Evolutionary conservation across 208 protist species (phyloP), one percentile per base, ranked within the genome.

Genomic region (Kentomonas sorsogonicus): DNA sequence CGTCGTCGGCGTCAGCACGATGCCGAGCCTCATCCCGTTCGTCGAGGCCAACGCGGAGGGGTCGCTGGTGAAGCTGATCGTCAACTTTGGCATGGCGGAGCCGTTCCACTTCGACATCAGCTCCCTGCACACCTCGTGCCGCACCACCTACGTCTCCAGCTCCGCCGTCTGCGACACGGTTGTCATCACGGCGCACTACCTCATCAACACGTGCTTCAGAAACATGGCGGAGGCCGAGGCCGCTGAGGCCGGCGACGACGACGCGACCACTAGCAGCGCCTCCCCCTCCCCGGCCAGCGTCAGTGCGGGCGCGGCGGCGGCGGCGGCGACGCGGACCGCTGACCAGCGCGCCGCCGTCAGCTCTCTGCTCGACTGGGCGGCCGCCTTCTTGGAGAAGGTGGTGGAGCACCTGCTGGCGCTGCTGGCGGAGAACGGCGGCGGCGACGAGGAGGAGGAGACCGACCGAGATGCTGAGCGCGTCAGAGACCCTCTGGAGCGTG

Each of bases 81-180:
- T 91, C 20, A 95, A 95, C 61, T 95, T 95, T 68, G 89, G 89
- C 40, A 60, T 73, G 16, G 74, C 91, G 53, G 58, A 56, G 52
- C 81, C 89, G 2, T 95, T 95, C 56, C 63, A 67, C 43, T 95
- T 93, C 70, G 75, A 95, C 63, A 60, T 91, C 31, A 54, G 83
- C 11, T 75, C 81, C 18, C 20, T 95, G 57, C 86, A 95, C 69
- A 66, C 63, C 47, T 87, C 81, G 18, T 74, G 82, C 55, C 68
- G 80, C 26, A 58, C 71, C 27, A 50, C 48, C 18, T 81, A 82
- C 48, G 57, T 83, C 34, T 86, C 89, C 13, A 48, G 46, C 26
- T 50, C 55, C 2, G 79, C 75, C 38, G 43, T 89, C 11, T 77
- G 74, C 60, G 83, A 93, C 58, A 73, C 69, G 29, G 77, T 77